These are phyloP conservation scores for Sedum album DNA, from an alignment of 164 flowering plant species.

Conservation along the genomic window DNA sequence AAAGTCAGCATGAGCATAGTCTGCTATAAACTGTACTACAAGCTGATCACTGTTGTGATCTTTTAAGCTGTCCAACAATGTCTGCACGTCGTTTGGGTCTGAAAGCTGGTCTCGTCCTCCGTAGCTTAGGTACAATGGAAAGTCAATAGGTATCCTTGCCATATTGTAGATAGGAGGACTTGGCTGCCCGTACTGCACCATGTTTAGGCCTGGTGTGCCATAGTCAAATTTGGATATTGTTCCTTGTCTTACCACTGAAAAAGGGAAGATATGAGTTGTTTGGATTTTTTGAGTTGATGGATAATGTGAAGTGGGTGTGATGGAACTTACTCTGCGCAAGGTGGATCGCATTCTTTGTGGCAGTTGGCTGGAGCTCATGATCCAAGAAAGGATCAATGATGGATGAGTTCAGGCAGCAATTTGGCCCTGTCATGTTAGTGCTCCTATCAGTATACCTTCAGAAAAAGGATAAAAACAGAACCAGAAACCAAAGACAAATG, in stretches of 20 bases:
- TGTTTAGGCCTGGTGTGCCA: constrained; percentile 31
- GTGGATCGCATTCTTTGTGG: constrained; percentile 76
- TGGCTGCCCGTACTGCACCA: constrained; percentile 53
- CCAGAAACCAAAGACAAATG: no score
- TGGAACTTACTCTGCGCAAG: constrained; percentile 63
- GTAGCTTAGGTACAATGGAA: constrained; percentile 69
- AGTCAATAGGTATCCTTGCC: constrained; percentile 45
- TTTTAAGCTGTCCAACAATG: constrained; percentile 39
- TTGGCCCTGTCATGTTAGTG: constrained; percentile 35
- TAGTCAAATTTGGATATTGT: constrained; percentile 65
- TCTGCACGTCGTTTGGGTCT: constrained; percentile 51
- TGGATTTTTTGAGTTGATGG: neutral
- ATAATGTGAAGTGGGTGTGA: neutral
- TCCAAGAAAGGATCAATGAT: constrained; percentile 31
- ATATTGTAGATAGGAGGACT: constrained; percentile 65
- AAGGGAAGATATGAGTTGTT: neutral
- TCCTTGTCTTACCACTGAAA: constrained; percentile 52
- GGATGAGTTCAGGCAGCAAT: constrained; percentile 71
- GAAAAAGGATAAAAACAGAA: no score
- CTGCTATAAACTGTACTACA: constrained; percentile 32
- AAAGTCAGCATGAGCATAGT: constrained; percentile 82
- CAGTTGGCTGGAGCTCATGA: constrained; percentile 60
- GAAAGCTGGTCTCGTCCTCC: constrained; percentile 68
- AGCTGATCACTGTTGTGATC: constrained; percentile 51
- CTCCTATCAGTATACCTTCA: neutral